These are phyloP conservation scores for Pythium aquatile DNA, from an alignment of 352 stramenopile species.

Conservation along the genomic window DNA sequence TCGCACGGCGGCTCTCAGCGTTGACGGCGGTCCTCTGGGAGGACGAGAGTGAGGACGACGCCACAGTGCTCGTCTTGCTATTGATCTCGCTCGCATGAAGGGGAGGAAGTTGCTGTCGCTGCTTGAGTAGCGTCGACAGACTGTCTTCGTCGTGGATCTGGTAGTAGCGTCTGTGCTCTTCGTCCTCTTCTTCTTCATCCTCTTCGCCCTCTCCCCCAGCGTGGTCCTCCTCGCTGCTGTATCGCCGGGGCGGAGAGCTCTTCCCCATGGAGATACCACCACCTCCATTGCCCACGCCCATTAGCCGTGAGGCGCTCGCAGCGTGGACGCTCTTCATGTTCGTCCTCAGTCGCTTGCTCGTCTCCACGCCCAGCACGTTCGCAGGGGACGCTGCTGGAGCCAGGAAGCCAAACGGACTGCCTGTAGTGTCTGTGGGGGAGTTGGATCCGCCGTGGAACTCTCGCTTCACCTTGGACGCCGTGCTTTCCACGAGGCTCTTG, in stretches of 20 bases:
- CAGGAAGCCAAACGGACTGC: not conserved
- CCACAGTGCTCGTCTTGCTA: not conserved
- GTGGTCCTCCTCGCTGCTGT: not conserved
- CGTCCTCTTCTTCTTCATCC: conserved; percentile 8
- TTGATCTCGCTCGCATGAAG: not conserved
- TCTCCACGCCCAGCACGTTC: not conserved
- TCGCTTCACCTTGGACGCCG: conserved; percentile 45
- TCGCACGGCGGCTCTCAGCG: not conserved
- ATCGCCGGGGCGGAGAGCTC: not conserved
- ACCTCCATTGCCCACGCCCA: not conserved
- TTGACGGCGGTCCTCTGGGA: not conserved
- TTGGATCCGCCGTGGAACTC: conserved; percentile 10
- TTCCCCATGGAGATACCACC: conserved; percentile 1
- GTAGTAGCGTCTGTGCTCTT: not conserved
- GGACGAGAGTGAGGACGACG: not conserved
- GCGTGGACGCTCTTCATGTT: conserved; percentile 7
- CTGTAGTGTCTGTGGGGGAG: not conserved
- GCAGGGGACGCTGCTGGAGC: not conserved
- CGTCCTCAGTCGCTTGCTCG: not conserved
- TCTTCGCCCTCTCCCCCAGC: conserved; percentile 3
- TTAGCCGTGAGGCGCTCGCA: conserved; percentile 13
- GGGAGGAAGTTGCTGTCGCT: conserved; percentile 4
- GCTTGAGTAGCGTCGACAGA: conserved; percentile 28
- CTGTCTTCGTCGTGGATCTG: conserved; percentile 26
- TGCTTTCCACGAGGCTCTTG: conserved; percentile 37